A percentile compares a stretch with the other conserved stretches of the same genome.
phyloP scores from a whole-genome alignment of 495 filamentous ascomycete genomes.

The Neurospora sp. region DNA sequence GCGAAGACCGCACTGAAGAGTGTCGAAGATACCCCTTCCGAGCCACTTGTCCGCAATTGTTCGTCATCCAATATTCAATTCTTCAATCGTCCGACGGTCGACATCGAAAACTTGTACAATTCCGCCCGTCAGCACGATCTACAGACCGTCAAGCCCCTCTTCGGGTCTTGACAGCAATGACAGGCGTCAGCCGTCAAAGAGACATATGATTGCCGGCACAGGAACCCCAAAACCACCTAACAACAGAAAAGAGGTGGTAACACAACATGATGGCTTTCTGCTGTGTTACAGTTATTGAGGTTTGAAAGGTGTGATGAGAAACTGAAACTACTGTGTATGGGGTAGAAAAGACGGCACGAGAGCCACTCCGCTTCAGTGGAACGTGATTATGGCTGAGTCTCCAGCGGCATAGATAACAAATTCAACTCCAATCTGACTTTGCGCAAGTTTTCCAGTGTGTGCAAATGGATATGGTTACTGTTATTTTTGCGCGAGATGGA shows the following conservation, averaged over 20 bases:
- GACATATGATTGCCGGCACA: neutral
- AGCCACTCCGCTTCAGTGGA: neutral
- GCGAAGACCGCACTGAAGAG: neutral
- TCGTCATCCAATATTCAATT: neutral
- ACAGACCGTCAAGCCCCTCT: neutral
- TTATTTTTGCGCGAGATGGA: neutral
- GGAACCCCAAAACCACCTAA: neutral
- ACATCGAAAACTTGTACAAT: neutral
- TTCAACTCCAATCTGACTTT: neutral
- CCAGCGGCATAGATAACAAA: neutral
- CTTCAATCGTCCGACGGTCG: neutral
- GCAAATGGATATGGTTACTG: neutral
- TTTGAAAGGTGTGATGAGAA: neutral
- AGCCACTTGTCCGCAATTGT: neutral
- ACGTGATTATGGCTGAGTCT: neutral
- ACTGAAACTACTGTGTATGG: neutral
- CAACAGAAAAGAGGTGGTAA: neutral
- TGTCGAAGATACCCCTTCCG: neutral
- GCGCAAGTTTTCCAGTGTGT: neutral
- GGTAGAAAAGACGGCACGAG: neutral
- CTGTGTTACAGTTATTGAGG: neutral
- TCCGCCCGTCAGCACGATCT: neutral
- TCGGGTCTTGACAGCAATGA: neutral
- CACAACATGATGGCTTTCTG: neutral
- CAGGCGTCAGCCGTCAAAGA: neutral